Evolutionary conservation across 495 filamentous ascomycete genomes (phyloP), one percentile per base, ranked within the genome.

Genomic region (Rhizodiscina lignyota): DNA sequence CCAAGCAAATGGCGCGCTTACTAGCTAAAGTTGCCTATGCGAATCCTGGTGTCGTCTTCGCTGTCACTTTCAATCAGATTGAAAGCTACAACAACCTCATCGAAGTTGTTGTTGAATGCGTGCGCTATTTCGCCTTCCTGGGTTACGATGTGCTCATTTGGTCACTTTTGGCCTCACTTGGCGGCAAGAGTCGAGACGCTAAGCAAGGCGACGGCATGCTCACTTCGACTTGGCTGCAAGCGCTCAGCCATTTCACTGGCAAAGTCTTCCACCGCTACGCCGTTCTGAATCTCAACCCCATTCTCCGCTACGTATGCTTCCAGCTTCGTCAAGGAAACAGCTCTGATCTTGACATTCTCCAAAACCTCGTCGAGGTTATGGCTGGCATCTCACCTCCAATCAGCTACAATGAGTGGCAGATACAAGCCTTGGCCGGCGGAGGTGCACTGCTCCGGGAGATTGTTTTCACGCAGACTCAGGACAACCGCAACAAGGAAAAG

Each of bases 71-170:
- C 36, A 68, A 65, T 21, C 84, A 94, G 48, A 84, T 94, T 30
- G 84, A 94, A 55, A 69, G 75, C 0, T 94, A 96, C 53, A 79
- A 78, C 48, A 94, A 94, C 49, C 67, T 96, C 22, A 86, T 87
- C 38, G 83, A 93, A 38, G 78, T 79, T 5, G 79, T 99, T 34
- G 83, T 94, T 20, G 83, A 93, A 51, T 94, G 83, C 48, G 83
- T 79, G 21, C 77, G 80, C 43, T 93, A 94, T 47, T 94, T 94
- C 48, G 92, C 87, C 1, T 72, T 79, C 36, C 66, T 96, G 19
- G 87, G 76, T 1, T 94, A 93, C 49, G 91, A 99, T 51, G 79
- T 94, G 27, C 65, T 94, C 35, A 80, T 83, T 21, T 92, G 85
- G 80, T 72, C 73, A 26, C 64, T 91, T n/a, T 64, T 92, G 52